Evolutionary conservation across 345 rosid species (phyloP).

Genomic region (Combretum micranthum): DNA sequence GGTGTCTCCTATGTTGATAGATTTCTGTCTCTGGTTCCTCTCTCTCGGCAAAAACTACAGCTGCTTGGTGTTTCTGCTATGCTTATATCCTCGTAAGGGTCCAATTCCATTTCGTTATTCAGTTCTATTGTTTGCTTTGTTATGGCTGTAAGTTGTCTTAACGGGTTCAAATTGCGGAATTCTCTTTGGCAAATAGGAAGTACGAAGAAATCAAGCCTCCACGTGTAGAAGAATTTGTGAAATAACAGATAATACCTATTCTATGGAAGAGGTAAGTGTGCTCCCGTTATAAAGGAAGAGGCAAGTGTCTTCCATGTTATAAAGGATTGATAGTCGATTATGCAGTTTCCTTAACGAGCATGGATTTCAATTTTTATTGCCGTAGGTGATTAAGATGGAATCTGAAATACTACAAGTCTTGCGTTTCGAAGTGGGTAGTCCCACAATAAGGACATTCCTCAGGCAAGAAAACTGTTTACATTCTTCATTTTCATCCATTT

Average conservation of each 20-base stretch:
- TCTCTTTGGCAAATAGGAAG: constrained; percentile 38
- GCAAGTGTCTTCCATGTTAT: too few species aligned
- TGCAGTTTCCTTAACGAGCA: too few species aligned
- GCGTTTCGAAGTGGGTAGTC: constrained; percentile 66
- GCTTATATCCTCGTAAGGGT: constrained; percentile 85
- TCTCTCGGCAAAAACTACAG: constrained; percentile 59
- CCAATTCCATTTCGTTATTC: background rate
- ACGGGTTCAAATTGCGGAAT: background rate
- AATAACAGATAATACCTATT: constrained; percentile 63
- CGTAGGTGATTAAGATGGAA: constrained; percentile 75
- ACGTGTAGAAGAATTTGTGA: constrained; percentile 65
- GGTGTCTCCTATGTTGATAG: constrained; percentile 52
- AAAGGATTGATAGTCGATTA: too few species aligned
- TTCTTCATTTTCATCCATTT: background rate
- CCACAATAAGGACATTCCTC: constrained; percentile 54
- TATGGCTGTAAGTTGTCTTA: background rate
- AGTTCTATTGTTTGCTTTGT: background rate
- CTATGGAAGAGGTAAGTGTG: constrained; percentile 37
- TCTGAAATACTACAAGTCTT: constrained; percentile 49
- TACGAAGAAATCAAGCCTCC: constrained; percentile 73
- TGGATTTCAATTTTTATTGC: background rate
- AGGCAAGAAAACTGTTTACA: constrained; percentile 21
- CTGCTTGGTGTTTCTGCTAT: constrained; percentile 75
- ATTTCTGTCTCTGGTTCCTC: constrained; percentile 42
- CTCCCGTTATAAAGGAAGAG: too few species aligned